phyloP scores from a whole-genome alignment of 345 rosid species.

The Arabidopsis arenosa region DNA sequence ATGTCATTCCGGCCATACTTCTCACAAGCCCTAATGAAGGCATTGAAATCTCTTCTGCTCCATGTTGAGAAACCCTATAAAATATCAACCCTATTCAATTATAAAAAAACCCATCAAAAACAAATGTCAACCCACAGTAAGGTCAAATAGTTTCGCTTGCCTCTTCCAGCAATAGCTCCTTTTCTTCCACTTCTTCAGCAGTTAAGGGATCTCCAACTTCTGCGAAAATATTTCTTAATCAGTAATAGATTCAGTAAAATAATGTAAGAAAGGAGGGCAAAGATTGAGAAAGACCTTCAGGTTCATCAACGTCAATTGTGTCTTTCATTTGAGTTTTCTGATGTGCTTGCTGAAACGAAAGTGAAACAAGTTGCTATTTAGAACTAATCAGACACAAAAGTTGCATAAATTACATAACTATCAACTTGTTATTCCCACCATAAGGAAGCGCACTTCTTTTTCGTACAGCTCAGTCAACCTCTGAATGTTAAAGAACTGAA shows the following conservation, averaged over 20 bases:
- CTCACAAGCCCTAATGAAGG: conserved; percentile 94
- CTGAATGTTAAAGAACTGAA: conserved; percentile 94
- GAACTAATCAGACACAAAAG: conserved; percentile 11
- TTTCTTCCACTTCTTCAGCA: conserved; percentile 93
- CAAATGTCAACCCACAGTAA: conserved; percentile 26
- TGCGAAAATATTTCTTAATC: conserved; percentile 42
- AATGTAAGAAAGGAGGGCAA: not conserved
- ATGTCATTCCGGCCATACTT: conserved; percentile 92
- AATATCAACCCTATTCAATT: not conserved
- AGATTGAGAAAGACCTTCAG: conserved; percentile 65
- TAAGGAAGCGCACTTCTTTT: conserved; percentile 96
- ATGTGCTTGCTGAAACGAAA: conserved; percentile 73
- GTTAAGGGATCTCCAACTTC: conserved; percentile 89
- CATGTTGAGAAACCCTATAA: conserved; percentile 93
- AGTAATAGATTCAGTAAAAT: conserved; percentile 13
- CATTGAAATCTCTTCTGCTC: conserved; percentile 92
- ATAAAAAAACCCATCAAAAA: conserved; percentile 26
- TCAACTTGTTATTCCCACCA: conserved; percentile 61
- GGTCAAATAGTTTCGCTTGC: conserved; percentile 47
- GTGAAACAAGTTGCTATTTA: not conserved
- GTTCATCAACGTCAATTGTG: conserved; percentile 81
- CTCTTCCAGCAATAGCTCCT: conserved; percentile 83
- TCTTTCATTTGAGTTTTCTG: conserved; percentile 92
- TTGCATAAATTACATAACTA: conserved; percentile 20
- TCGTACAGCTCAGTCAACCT: conserved; percentile 94